Evolutionary conservation across 164 flowering plant species (phyloP), one percentile per base, ranked within the genome.

Genomic region (Echeveria elegans): DNA sequence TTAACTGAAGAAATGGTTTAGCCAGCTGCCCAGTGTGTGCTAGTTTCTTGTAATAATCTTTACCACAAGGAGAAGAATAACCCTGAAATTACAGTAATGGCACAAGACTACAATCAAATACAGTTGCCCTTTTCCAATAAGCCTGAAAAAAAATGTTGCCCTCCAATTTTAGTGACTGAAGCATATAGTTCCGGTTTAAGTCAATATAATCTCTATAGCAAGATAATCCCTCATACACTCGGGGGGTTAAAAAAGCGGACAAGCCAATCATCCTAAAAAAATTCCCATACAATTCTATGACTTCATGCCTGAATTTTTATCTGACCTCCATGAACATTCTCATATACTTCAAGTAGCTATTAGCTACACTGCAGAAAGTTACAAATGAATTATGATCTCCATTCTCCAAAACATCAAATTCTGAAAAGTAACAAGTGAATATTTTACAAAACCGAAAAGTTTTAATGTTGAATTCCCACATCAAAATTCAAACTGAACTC

Each of bases 1-100:
- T 74, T 70, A 69, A 73, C 73, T 81, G 85, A 73, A 86, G 83
- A 81, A 80, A 80, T 50, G 85, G 82, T 75, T 77, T 83, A 75
- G 83, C 77, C 70, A 77, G 79, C n/a, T 76, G 71, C 66, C 76
- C 64, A 38, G 79, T 78, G 70, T 72, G 76, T 63, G 73, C 48
- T 59, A 70, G 43, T 67, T 66, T 77, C 50, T 65, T 73, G 50
- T 69, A 72, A 68, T 66, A 47, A 38, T 73, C 76, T 66, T 73
- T 70, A 74, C 73, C 72, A 72, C 66, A 66, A 72, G 77, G 64
- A 61, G 79, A 69, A 47, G 80, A 75, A 75, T 66, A 66, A 62
- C 78, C 81, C 88, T 83, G 88, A 79, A 79, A 60, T 7, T 60
- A 67, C 43, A 9, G 30, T 15, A 16, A 66, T 18, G 10, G 12